phyloP scores from a whole-genome alignment of 1,284 basidiomycete genomes.

The Microbotryum silenes-acaulis region DNA sequence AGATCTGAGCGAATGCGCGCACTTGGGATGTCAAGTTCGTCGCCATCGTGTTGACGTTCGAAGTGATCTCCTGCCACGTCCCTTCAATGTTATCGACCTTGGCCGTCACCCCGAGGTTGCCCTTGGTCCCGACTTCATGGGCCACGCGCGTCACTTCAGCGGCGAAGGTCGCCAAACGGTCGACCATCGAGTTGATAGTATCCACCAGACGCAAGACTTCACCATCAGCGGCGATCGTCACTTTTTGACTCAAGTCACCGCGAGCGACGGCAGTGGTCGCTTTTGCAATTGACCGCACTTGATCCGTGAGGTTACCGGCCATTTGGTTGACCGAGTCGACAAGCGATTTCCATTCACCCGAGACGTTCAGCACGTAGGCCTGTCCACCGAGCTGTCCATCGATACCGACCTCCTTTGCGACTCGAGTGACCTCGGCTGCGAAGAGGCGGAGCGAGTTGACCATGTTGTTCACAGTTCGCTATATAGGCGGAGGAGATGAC shows the following conservation, averaged over 20 bases:
- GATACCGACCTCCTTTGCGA: constrained; percentile 63
- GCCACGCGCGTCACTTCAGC: constrained; percentile 65
- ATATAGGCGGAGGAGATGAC: not conserved
- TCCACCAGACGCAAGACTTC: constrained; percentile 85
- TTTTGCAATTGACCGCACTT: constrained; percentile 58
- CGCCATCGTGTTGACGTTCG: constrained; percentile 88
- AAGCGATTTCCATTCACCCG: constrained; percentile 45
- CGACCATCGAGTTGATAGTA: constrained; percentile 49
- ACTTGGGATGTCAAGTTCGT: constrained; percentile 88
- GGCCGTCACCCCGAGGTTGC: constrained; percentile 93
- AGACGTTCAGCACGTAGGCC: constrained; percentile 41
- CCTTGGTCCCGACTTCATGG: constrained; percentile 86
- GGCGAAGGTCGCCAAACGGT: constrained; percentile 35
- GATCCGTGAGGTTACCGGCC: constrained; percentile 40
- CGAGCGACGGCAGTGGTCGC: constrained; percentile 81
- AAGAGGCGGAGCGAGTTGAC: constrained; percentile 92
- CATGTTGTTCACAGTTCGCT: constrained; percentile 54
- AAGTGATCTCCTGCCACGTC: constrained; percentile 98
- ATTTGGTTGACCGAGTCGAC: constrained; percentile 46
- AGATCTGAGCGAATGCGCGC: constrained; percentile 97
- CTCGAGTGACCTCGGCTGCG: constrained; percentile 88
- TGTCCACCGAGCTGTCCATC: constrained; percentile 40
- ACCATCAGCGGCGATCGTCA: constrained; percentile 84
- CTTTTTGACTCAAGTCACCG: constrained; percentile 90
- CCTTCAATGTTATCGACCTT: constrained; percentile 96